Evolutionary conservation across 1,284 basidiomycete species (phyloP), one percentile per base, ranked within the genome.

Genomic region (Sanghuangporus weigelae): DNA sequence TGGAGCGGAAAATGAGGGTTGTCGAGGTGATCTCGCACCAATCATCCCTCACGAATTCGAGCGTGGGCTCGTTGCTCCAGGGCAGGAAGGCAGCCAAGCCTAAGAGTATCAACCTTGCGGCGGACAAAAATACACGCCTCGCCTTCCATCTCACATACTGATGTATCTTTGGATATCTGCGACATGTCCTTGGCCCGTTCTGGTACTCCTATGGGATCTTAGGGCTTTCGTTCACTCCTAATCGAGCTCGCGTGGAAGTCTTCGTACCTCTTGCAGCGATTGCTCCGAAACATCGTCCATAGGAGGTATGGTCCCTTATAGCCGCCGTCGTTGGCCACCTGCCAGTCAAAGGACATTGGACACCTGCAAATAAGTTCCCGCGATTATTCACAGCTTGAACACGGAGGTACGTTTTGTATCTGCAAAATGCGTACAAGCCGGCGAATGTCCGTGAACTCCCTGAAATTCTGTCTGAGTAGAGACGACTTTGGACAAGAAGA

Each of bases 71-170:
- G 31, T 60, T 46, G 8, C 56, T 23, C 64, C 64, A 62, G 55
- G 59, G 63, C 26, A 54, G 56, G 64, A 63, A 66, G 36, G 36
- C 36, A 50, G 64, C 64, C 64, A 66, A 66, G 64, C 56, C 31
- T 42, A 60, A 21, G 26, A n/a, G 31, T 26, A 48, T 59, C 49
- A 53, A 48, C 7, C 14, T 36, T 39, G 19, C 55, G 36, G 21
- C 6, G 31, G 23, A 49, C 49, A 23, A 53, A 44, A 65, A 53
- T 57, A 48, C 48, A 60, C 53, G 53, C 60, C 62, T 44, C 35
- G 46, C 59, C 36, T 40, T 19, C 12, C 35, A 26, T 65, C 63
- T 60, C 63, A 62, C 63, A 53, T 65, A 50, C 48, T 53, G 54
- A 53, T 31, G 54, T 49, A 50, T 58, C 57, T 36, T 65, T 59